Evolutionary conservation across 1,284 basidiomycete genomes (phyloP).

Genomic region (Mycosarcoma mackinlayi): DNA sequence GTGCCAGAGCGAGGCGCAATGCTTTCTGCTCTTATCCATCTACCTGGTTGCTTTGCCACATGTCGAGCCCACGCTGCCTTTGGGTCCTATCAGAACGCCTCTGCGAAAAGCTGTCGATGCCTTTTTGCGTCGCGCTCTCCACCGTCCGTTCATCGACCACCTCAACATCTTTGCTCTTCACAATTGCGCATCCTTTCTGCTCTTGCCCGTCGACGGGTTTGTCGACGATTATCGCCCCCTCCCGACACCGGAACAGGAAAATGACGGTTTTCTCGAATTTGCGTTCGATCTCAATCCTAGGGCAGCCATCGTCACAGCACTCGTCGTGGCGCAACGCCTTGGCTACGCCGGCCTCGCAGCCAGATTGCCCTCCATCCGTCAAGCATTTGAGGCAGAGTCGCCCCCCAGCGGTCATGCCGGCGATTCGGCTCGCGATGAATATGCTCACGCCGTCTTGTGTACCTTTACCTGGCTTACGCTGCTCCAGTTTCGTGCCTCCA

Average conservation of each 20-base stretch:
- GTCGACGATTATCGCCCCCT: conserved; percentile 23
- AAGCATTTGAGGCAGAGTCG: conserved; percentile 23
- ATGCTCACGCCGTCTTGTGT: conserved; percentile 38
- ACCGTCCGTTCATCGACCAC: conserved; percentile 23
- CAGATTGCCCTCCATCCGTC: conserved; percentile 26
- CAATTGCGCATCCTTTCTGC: conserved; percentile 37
- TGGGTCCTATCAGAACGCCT: conserved; percentile 7
- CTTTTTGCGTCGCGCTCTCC: conserved; percentile 32
- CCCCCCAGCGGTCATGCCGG: conserved; percentile 1
- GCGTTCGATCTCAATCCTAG: conserved; percentile 40
- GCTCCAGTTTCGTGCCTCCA: conserved; percentile 34
- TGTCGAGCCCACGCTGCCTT: conserved; percentile 18
- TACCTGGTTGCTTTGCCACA: conserved; percentile 38
- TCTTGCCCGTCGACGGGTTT: conserved; percentile 37
- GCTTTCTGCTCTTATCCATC: conserved; percentile 36
- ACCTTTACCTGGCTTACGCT: conserved; percentile 44
- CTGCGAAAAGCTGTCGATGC: conserved; percentile 38
- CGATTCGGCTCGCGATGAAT: conserved; percentile 29
- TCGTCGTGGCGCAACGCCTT: conserved; percentile 27
- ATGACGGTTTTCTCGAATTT: conserved; percentile 39
- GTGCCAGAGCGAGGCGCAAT: conserved; percentile 27
- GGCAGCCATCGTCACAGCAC: conserved; percentile 39
- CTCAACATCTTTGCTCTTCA: conserved; percentile 46
- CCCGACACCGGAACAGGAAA: conserved; percentile 27
- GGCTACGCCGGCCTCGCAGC: conserved; percentile 31